Evolutionary conservation across 257 asterid genomes (phyloP).

Genomic region (Knoxia roxburghii): DNA sequence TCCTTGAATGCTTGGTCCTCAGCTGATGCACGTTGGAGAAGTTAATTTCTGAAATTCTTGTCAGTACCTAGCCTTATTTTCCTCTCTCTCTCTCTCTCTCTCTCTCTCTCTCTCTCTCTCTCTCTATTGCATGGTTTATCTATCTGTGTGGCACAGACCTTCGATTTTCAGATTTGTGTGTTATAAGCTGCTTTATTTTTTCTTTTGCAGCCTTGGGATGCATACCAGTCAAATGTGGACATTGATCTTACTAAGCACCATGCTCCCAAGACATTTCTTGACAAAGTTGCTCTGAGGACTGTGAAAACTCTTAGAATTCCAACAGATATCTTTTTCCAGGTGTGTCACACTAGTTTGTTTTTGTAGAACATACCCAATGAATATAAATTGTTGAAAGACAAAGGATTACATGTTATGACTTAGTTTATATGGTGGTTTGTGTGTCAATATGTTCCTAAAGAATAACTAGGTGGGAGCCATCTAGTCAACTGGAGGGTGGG

Average conservation of each 20-base stretch:
- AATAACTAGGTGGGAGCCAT: neutral
- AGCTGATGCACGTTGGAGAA: neutral
- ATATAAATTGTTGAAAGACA: neutral
- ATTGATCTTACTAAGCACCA: constrained; percentile 86
- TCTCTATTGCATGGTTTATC: neutral
- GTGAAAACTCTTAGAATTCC: constrained; percentile 82
- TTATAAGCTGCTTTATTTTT: constrained; percentile 3
- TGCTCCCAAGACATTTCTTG: constrained; percentile 54
- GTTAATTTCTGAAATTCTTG: neutral
- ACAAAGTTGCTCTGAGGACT: constrained; percentile 68
- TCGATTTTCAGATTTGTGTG: neutral
- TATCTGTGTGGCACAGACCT: too few relatives aligned
- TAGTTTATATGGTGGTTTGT: neutral
- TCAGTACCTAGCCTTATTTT: neutral
- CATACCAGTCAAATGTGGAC: constrained; percentile 55
- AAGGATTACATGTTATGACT: neutral
- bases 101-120: neutral
- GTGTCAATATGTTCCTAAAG: neutral
- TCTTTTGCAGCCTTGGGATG: constrained; percentile 80
- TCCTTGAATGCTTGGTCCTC: neutral
- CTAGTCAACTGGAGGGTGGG: neutral
- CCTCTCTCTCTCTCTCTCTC: too few relatives aligned
- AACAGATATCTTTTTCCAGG: constrained; percentile 75
- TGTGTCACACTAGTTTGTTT: constrained; percentile 9
- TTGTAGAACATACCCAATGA: neutral